Base-by-base conservation (phyloP, 495 filamentous ascomycete genomes). In the Letharia lupina region DNA sequence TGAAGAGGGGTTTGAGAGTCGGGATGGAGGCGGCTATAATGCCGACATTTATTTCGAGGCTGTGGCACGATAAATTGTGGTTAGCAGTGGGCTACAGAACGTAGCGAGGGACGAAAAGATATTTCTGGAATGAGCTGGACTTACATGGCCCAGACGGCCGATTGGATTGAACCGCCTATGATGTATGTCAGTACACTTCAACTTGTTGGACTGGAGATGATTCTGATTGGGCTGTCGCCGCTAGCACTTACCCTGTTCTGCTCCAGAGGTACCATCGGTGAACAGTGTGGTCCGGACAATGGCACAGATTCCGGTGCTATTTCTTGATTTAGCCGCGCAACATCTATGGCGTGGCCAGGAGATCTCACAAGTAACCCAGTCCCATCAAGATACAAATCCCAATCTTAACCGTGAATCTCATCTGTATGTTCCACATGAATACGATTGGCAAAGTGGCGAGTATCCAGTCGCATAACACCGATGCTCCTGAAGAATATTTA, bases 11-110 rank as follows among this genome's bases (percentile, higher is more conserved):
- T 45, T 77, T 73, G n/a, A 79, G 71, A 4, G 75, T 72, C 8
- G 77, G 77, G 4, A 78, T 71, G 66, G 74, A 81, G n/a, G 76
- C 80, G 39, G 78, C 77, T 41, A 80, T 73, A 58, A 76, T 82
- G 23, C 78, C 79, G 33, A 75, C 74, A 60, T 73, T 78, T 41
- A 75, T 75, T 76, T 80, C 73, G 37, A 74, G 67, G 9, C 58
- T 60, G 58, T 2, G 15, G 15, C 15, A 44, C 13, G 15, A 18
- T 44, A 9, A 44, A 18, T 2, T 15, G 2, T 15, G 37, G 8
- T 39, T 8, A 39, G 37, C 37, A 39, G 37, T 4, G 37, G 8
- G 37, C 37, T 4, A 39, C 8, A 39, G 37, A 39, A 39, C 37
- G 8, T 39, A 39, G 37, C 37, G 4, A 39, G 37, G 37, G 8